Conservation (phyloP, 2,329 filamentous ascomycete genomes). For the Cytospora piceicola region DNA sequence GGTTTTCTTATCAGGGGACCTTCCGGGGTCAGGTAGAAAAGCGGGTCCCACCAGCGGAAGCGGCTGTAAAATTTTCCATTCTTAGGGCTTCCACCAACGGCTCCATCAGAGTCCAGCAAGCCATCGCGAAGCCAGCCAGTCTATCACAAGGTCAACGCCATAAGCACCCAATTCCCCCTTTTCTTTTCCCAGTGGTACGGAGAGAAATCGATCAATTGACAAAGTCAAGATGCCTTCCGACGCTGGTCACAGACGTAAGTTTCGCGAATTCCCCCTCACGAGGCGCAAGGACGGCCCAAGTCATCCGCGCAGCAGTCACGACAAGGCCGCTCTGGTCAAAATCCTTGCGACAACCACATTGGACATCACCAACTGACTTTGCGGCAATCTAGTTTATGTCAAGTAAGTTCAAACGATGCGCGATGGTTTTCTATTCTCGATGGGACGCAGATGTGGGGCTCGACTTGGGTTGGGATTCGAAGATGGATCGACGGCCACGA, state of each 20-base stretch:
- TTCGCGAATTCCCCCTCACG: slow-evolving; percentile 11
- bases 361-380: slow-evolving; percentile 44
- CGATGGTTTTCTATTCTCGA: slow-evolving; percentile 15
- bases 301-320: slow-evolving; percentile 1
- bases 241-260: slow-evolving; percentile 88
- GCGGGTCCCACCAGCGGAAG: slow-evolving; percentile 20
- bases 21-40: background rate
- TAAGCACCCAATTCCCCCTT: slow-evolving; percentile 47
- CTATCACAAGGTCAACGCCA: slow-evolving; percentile 39
- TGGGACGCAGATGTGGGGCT: slow-evolving; percentile 22
- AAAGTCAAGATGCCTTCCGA: slow-evolving; percentile 81
- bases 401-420: slow-evolving; percentile 67
- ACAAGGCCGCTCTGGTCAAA: slow-evolving; percentile 37
- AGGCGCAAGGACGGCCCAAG: slow-evolving; percentile 2
- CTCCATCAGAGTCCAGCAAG: slow-evolving; percentile 20
- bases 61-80: slow-evolving; percentile 26
- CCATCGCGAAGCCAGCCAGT: slow-evolving; percentile 27
- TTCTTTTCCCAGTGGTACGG: slow-evolving; percentile 41
- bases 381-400: slow-evolving; percentile 71
- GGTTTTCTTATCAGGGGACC: background rate
- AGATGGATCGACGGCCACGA: slow-evolving; percentile 14
- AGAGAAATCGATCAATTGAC: slow-evolving; percentile 30
- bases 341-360: slow-evolving; percentile 23
- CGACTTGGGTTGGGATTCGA: slow-evolving; percentile 11
- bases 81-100: slow-evolving; percentile 15